These are phyloP conservation scores for Cardamine resedifolia DNA, from an alignment of 345 rosid species.

Conservation along the genomic window DNA sequence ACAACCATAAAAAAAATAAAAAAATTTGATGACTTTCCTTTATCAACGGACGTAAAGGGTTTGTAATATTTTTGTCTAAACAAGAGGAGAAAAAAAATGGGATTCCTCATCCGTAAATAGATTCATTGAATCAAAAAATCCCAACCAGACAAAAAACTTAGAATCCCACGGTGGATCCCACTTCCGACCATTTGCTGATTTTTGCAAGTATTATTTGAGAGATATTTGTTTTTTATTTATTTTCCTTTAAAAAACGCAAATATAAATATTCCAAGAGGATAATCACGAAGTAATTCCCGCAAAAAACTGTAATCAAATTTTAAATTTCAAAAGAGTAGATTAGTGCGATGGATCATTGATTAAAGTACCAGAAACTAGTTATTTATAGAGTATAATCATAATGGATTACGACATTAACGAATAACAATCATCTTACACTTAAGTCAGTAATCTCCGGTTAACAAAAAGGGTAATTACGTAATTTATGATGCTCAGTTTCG, in stretches of 20 bases:
- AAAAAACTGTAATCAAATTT: neutral
- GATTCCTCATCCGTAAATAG: slow-evolving; percentile 36
- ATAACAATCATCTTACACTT: neutral
- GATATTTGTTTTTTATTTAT: neutral
- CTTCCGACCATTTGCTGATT: slow-evolving; percentile 32
- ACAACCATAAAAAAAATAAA: neutral
- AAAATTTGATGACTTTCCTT: neutral
- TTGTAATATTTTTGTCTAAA: neutral
- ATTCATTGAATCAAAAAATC: slow-evolving; percentile 35
- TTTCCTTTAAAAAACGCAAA: neutral
- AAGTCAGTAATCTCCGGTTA: neutral
- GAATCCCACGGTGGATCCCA: slow-evolving; percentile 35
- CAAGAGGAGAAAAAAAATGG: neutral
- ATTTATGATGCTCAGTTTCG: neutral
- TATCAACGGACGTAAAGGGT: neutral
- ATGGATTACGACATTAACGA: slow-evolving; percentile 5
- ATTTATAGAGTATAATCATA: neutral
- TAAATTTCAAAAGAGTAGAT: neutral
- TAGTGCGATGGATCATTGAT: neutral
- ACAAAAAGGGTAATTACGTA: slow-evolving; percentile 29
- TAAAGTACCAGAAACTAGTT: neutral
- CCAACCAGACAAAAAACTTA: slow-evolving; percentile 32
- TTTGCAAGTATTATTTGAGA: neutral
- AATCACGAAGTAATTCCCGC: neutral
- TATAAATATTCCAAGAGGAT: neutral